These are phyloP conservation scores for Alnus glutinosa DNA, from an alignment of 306 rosid genomes.

Conservation along the genomic window DNA sequence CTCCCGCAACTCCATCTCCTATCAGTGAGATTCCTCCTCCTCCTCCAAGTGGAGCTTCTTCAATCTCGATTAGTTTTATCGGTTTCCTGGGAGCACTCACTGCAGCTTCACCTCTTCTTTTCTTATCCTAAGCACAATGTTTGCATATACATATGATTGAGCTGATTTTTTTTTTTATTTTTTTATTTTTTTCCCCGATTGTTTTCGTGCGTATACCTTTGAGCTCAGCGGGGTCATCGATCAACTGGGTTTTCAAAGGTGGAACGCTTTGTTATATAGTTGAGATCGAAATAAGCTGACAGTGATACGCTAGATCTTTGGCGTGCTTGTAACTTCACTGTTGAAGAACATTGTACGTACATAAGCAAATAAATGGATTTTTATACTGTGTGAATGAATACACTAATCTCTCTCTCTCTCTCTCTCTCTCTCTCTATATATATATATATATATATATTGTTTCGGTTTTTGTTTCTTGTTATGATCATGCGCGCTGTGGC, in stretches of 20 bases:
- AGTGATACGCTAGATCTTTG: conserved; percentile 18
- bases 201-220: conserved; percentile 20
- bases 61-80: conserved; percentile 42
- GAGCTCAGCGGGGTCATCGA: conserved; percentile 28
- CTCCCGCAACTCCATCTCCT: conserved; percentile 53
- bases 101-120: conserved; percentile 54
- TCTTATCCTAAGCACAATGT: conserved; percentile 37
- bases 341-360: conserved; percentile 30
- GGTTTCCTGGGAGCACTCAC: conserved; percentile 67
- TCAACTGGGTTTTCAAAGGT: conserved; percentile 37
- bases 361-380: conserved; percentile 38
- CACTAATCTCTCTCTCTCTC: background rate
- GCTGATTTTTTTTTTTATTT: background rate
- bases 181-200: background rate
- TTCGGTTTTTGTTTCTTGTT: too few relatives aligned
- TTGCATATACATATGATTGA: conserved; percentile 18
- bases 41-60: conserved; percentile 58
- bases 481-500: background rate
- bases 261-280: conserved; percentile 30
- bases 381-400: conserved; percentile 14
- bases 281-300: conserved; percentile 26
- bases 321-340: conserved; percentile 29
- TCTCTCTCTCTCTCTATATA: too few relatives aligned
- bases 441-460: too few relatives aligned
- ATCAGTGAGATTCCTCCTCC: conserved; percentile 37